A percentile compares a stretch with the other conserved stretches of the same genome.
Conservation (phyloP, 495 filamentous ascomycete genomes). For the Talaromyces borbonicus region DNA sequence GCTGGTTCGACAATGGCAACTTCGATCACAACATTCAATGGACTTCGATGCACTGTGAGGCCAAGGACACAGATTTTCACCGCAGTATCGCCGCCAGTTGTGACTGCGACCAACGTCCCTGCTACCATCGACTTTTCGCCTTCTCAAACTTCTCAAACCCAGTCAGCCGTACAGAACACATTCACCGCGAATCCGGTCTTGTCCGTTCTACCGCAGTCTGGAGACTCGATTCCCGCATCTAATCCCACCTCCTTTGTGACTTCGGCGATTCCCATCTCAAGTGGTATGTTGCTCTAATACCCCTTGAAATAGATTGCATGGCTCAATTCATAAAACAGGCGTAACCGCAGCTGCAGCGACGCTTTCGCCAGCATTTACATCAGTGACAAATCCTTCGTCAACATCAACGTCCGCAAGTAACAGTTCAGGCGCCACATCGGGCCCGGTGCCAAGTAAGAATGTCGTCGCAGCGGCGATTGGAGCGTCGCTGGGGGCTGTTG, state of each 20-base stretch:
- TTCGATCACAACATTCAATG: constrained; percentile 3
- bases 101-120: background rate
- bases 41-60: constrained; percentile 1
- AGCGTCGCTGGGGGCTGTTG: constrained; percentile 2
- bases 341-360: background rate
- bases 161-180: background rate
- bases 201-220: background rate
- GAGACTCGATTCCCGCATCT: background rate
- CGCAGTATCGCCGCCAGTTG: background rate
- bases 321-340: background rate
- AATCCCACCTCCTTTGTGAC: background rate
- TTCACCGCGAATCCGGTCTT: background rate
- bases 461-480: background rate
- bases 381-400: background rate
- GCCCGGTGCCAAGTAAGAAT: background rate
- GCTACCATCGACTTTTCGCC: background rate
- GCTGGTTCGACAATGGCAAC: background rate
- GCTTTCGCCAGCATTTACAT: background rate
- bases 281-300: background rate
- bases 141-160: background rate
- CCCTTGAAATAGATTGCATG: background rate
- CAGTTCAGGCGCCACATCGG: background rate
- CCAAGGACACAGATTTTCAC: constrained; percentile 1
- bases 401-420: background rate
- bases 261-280: background rate